A percentile compares a stretch with the other conserved stretches of the same genome.
phyloP scores from a whole-genome alignment of 257 asterid species.

The Solanum neorickii region DNA sequence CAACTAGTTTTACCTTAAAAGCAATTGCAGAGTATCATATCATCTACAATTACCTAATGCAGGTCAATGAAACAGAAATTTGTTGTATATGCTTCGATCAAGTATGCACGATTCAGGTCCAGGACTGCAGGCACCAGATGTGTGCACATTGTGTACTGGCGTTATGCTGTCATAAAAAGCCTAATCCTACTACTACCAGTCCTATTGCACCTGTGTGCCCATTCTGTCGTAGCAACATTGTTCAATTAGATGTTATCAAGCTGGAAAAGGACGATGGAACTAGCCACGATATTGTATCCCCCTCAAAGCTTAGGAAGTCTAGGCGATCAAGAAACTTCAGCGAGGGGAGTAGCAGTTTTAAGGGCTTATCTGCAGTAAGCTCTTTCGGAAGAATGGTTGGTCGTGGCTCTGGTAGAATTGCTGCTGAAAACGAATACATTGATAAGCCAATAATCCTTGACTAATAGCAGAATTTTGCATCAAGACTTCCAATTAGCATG shows the following conservation, averaged over 20 bases:
- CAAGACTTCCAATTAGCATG: background rate
- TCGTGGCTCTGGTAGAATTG: constrained; percentile 62
- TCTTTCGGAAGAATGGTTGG: constrained; percentile 67
- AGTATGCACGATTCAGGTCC: constrained; percentile 81
- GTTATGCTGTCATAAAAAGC: constrained; percentile 87
- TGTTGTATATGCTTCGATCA: constrained; percentile 95
- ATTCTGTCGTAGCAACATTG: constrained; percentile 82
- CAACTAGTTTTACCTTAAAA: background rate
- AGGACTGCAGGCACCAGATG: constrained; percentile 86
- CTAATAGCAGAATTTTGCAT: background rate
- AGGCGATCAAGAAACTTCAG: constrained; percentile 59
- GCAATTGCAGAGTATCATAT: background rate
- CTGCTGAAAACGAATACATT: constrained; percentile 43
- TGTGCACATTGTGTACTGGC: constrained; percentile 92
- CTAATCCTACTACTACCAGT: constrained; percentile 50
- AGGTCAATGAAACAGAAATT: constrained; percentile 70
- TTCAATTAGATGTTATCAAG: constrained; percentile 51
- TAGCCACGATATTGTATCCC: constrained; percentile 25
- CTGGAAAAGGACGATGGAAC: constrained; percentile 24
- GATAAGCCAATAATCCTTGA: constrained; percentile 58
- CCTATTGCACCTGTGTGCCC: constrained; percentile 69
- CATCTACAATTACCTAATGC: background rate
- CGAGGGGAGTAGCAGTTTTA: constrained; percentile 92
- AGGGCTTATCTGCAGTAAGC: constrained; percentile 61
- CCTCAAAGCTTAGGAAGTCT: constrained; percentile 49